A percentile compares a stretch with the other conserved stretches of the same genome.
phyloP scores from a whole-genome alignment of 805 yeast species.

The Kuraishia capsulata region DNA sequence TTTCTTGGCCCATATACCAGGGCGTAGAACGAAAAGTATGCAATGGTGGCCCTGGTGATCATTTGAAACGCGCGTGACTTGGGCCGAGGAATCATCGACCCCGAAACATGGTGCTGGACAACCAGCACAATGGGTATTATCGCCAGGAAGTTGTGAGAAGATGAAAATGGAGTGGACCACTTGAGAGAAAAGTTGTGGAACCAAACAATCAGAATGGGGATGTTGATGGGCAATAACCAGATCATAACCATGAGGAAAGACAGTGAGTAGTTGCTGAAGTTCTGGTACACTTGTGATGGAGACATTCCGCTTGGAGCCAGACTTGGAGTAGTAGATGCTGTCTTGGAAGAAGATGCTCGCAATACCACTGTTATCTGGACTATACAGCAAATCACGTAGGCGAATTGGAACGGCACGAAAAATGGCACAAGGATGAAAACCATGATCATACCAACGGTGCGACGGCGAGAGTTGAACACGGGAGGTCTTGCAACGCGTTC shows the following conservation, averaged over 20 bases:
- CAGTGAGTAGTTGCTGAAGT: conserved; percentile 46
- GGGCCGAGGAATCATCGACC: conserved; percentile 33
- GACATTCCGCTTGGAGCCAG: background rate
- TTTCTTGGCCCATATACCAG: conserved; percentile 71
- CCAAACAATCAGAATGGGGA: conserved; percentile 75
- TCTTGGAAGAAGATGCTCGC: background rate
- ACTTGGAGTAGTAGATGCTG: background rate
- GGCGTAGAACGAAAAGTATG: conserved; percentile 50
- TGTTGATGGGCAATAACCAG: conserved; percentile 71
- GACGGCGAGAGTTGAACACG: conserved; percentile 10
- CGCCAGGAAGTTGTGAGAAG: conserved; percentile 78
- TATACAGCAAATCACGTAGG: conserved; percentile 48
- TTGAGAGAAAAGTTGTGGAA: conserved; percentile 66
- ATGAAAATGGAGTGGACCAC: conserved; percentile 79
- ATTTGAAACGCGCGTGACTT: conserved; percentile 14
- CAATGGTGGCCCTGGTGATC: conserved; percentile 28
- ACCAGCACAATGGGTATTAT: conserved; percentile 62
- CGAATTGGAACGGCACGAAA: conserved; percentile 77
- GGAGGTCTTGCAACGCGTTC: conserved; percentile 1
- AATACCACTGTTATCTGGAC: conserved; percentile 51
- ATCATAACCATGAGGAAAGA: conserved; percentile 59
- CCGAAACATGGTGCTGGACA: conserved; percentile 44
- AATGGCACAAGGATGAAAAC: conserved; percentile 41
- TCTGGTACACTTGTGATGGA: background rate
- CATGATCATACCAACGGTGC: conserved; percentile 24